A percentile compares a stretch with the other conserved stretches of the same genome.
These are phyloP conservation scores for Tetradesmus lagerheimii DNA, from an alignment of 139 green algal genomes.

Conservation along the genomic window DNA sequence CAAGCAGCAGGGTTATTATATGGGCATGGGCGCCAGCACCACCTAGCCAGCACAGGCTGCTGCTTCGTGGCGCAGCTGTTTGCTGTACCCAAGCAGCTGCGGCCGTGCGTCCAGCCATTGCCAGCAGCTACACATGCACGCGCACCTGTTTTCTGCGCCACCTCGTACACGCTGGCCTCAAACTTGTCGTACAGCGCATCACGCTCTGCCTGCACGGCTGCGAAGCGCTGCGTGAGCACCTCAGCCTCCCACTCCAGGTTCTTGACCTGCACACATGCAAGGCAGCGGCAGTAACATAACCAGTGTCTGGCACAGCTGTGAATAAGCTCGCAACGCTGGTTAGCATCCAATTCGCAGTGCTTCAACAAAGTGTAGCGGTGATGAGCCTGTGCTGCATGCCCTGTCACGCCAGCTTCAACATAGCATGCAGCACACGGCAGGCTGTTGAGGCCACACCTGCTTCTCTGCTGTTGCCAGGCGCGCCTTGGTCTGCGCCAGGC, in stretches of 20 bases:
- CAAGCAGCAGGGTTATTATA: neutral
- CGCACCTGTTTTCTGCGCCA: slow-evolving; percentile 81
- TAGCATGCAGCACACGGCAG: neutral
- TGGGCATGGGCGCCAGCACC: neutral
- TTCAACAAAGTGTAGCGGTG: too few relatives aligned
- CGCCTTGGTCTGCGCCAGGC: slow-evolving; percentile 78
- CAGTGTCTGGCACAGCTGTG: neutral
- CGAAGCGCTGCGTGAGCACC: slow-evolving; percentile 82
- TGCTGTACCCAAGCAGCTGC: neutral
- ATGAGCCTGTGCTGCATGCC: too few relatives aligned
- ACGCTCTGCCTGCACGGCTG: slow-evolving; percentile 75
- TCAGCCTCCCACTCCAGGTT: slow-evolving; percentile 92
- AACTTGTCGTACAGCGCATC: slow-evolving; percentile 85
- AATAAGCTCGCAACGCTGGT: too few relatives aligned
- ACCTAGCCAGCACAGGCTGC: neutral
- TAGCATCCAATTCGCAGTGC: too few relatives aligned
- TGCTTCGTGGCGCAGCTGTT: too few relatives aligned
- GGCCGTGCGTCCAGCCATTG: neutral
- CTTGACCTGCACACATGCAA: slow-evolving; percentile 58
- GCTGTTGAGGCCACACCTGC: slow-evolving; percentile 42
- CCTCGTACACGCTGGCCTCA: slow-evolving; percentile 82
- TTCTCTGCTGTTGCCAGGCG: slow-evolving; percentile 84
- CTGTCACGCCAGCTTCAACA: too few relatives aligned
- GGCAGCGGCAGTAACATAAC: neutral
- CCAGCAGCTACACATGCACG: neutral